Percentiles rank a stretch among this genome's conserved stretches.
These are phyloP conservation scores for Dalbergia oliveri DNA, from an alignment of 306 rosid species.

Conservation along the genomic window DNA sequence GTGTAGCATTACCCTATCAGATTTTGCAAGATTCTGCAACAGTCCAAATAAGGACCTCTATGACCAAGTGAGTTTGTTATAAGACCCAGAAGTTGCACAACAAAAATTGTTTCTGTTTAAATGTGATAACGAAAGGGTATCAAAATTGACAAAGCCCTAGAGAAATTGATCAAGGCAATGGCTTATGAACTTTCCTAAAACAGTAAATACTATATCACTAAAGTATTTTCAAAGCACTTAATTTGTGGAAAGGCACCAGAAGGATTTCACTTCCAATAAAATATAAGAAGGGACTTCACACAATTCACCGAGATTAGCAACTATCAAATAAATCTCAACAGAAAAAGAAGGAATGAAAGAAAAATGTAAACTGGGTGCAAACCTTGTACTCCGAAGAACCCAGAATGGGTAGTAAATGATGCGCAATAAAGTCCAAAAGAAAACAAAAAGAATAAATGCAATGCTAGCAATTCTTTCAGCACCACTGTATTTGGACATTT, in stretches of 20 bases:
- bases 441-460: slow-evolving; percentile 81
- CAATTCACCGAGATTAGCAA: slow-evolving; percentile 27
- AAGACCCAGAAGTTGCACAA: slow-evolving; percentile 13
- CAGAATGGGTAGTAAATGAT: slow-evolving; percentile 90
- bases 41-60: slow-evolving; percentile 1
- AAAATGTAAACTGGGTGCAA: slow-evolving; percentile 36
- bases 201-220: slow-evolving; percentile 7
- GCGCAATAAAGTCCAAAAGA: slow-evolving; percentile 83
- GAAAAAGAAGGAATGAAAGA: slow-evolving; percentile 6
- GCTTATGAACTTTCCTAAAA: slow-evolving; percentile 10
- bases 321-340: not conserved
- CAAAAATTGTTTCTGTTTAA: not conserved
- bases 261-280: slow-evolving; percentile 14
- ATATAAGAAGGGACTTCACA: slow-evolving; percentile 4
- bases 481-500: slow-evolving; percentile 94
- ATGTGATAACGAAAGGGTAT: not conserved
- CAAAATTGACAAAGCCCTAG: not conserved
- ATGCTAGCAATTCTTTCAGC: slow-evolving; percentile 80
- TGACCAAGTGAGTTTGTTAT: slow-evolving; percentile 9
- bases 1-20: not conserved
- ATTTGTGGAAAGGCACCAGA: slow-evolving; percentile 20
- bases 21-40: not conserved
- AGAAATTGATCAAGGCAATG: slow-evolving; percentile 12
- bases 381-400: slow-evolving; percentile 97
- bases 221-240: slow-evolving; percentile 4